Base-by-base conservation (phyloP, 371 early-diverging fungal species). In the Syncephalastrum racemosum region DNA sequence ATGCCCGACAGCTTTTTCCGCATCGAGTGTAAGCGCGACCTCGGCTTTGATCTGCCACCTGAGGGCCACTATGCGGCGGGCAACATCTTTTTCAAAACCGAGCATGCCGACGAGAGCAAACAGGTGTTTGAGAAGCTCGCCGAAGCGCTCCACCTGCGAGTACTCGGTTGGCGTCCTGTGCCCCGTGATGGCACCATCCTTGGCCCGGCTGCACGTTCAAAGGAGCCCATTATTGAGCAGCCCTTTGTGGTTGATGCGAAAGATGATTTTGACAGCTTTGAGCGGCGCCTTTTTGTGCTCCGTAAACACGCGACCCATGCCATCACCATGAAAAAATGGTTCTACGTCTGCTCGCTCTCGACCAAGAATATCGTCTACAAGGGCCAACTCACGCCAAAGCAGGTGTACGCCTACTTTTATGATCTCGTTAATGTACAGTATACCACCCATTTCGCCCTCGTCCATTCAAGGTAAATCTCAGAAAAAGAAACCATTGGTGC, bases 271-370 rank as follows among this genome's bases (percentile, higher is more conserved):
- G 89, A 91, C 67, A 72, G 84, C 62, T 95, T 98, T 66, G 89
- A 93, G 67, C 82, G 91, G 46, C 89, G 90, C 60, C 85, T 98
- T 40, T 96, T 91, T 67, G 65, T 95, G 12, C 73, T 98, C 60
- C 87, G 95, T 59, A 98, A 97, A 74, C 87, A 88, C 54, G 79
- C 94, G 18, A 91, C 92, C 24, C 93, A 93, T 66, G 81, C 84
- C 18, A 83, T 91, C 19, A 82, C 77, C 8, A 82, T 85, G 65
- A 84, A 85, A 59, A 90, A 90, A 67, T 94, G 94, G 93, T 95
- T 96, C 76, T 98, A 96, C 68, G 86, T 95, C 43, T 97, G 96
- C 79, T 96, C 97, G n/a, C 83, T 98, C 27, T 91, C 93, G 4
- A 89, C 84, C 70, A 84, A 89, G 64, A 93, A 90, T 72, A 94